Percentiles rank a stretch among this genome's conserved stretches.
Conservation (phyloP, 1,139 yeast genomes). For the Pneumocystis oryctolagi region DNA sequence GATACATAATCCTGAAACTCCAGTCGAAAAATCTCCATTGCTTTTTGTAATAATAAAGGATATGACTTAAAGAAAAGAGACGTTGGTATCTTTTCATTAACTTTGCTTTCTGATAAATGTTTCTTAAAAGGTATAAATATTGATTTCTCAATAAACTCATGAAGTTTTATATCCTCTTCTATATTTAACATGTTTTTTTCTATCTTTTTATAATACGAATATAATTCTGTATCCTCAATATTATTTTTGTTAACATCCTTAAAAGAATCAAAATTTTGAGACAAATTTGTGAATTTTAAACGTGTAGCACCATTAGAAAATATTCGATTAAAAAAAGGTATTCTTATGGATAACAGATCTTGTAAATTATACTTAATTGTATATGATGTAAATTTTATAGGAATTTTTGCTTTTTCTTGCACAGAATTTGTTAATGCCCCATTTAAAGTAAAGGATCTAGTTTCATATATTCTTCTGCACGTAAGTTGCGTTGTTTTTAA, state of each 20-base stretch:
- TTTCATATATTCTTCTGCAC: no score
- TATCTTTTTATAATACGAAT: not conserved
- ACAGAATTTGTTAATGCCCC: not conserved
- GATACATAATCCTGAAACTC: conserved; percentile 27
- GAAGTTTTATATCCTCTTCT: not conserved
- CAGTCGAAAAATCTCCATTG: conserved; percentile 18
- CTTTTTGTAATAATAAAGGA: conserved; percentile 17
- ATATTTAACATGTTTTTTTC: not conserved
- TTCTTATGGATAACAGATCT: not conserved
- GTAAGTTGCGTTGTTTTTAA: not conserved
- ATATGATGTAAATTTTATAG: not conserved
- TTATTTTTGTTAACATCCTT: not conserved
- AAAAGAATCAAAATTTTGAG: not conserved
- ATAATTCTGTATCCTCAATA: not conserved
- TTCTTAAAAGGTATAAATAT: not conserved
- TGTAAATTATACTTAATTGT: not conserved
- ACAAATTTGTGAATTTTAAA: not conserved
- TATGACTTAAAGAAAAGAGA: conserved; percentile 11
- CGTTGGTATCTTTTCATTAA: not conserved
- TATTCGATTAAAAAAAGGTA: not conserved
- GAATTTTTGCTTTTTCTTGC: not conserved
- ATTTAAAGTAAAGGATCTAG: not conserved
- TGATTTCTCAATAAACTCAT: not conserved
- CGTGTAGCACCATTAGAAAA: not conserved
- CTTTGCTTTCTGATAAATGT: not conserved